Percentiles rank a stretch among this genome's conserved stretches.
These are phyloP conservation scores for Leptographium wingfieldii DNA, from an alignment of 2,329 filamentous ascomycete genomes.

Conservation along the genomic window DNA sequence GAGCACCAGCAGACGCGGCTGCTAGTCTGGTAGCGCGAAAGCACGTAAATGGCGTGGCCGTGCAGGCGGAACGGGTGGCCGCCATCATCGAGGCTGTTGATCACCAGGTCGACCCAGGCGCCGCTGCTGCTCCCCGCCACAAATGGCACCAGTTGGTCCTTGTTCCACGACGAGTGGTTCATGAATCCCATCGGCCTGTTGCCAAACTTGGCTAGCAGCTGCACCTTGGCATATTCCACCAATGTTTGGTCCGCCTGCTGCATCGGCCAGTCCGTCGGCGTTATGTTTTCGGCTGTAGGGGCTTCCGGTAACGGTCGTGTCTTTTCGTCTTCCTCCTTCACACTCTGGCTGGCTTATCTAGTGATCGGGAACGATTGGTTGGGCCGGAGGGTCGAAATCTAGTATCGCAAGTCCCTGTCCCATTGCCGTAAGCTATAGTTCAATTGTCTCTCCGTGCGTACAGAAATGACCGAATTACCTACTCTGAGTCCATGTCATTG, in stretches of 20 bases:
- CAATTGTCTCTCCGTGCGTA: neutral
- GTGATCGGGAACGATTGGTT: conserved; percentile 2
- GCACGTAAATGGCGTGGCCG: conserved; percentile 7
- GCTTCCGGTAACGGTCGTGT: neutral
- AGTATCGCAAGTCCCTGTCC: neutral
- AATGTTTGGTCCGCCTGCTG: neutral
- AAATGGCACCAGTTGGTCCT: neutral
- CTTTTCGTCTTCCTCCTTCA: neutral
- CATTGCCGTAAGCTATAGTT: neutral
- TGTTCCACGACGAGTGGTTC: conserved; percentile 10
- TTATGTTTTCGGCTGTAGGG: neutral
- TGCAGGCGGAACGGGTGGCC: conserved; percentile 35
- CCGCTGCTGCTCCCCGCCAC: neutral
- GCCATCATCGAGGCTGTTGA: conserved; percentile 38
- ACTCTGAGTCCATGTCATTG: conserved; percentile 1
- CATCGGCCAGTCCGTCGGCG: neutral
- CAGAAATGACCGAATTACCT: neutral
- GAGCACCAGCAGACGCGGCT: conserved; percentile 12
- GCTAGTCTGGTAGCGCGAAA: conserved; percentile 7
- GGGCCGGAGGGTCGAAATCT: neutral
- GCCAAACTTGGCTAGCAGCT: conserved; percentile 5
- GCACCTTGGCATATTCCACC: conserved; percentile 7
- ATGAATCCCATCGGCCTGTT: conserved; percentile 11
- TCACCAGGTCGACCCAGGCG: conserved; percentile 31
- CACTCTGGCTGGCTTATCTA: neutral